These are phyloP conservation scores for Taphrina betulina DNA, from an alignment of 1,139 yeast species.

Conservation along the genomic window DNA sequence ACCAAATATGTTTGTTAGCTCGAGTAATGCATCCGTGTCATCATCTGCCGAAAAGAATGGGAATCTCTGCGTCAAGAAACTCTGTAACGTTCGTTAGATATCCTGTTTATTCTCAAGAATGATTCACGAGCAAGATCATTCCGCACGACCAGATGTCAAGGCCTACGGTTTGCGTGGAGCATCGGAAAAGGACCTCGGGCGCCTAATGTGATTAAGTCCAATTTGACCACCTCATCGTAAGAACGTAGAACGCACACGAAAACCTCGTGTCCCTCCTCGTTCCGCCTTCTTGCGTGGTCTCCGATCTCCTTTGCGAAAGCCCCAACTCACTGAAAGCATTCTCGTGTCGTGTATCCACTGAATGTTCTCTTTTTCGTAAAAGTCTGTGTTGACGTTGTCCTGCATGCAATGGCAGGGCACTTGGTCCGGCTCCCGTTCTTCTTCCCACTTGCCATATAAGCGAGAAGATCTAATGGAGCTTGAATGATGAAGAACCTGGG, in stretches of 20 bases:
- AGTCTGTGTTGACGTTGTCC: conserved; percentile 8
- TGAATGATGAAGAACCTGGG: conserved; percentile 59
- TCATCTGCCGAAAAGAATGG: conserved; percentile 36
- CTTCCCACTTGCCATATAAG: conserved; percentile 35
- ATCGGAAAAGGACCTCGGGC: conserved; percentile 72
- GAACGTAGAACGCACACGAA: too few relatives aligned
- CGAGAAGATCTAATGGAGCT: too few relatives aligned
- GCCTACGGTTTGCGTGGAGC: conserved; percentile 67
- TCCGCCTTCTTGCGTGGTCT: conserved; percentile 55
- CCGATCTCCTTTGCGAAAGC: conserved; percentile 43
- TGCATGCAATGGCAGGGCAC: conserved; percentile 28
- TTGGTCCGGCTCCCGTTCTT: conserved; percentile 7
- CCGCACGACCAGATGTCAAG: conserved; percentile 80
- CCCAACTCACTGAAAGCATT: conserved; percentile 3
- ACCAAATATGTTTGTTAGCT: conserved; percentile 34
- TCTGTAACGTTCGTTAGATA: conserved; percentile 39
- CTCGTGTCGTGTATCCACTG: neutral
- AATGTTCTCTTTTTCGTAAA: neutral
- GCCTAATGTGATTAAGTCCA: conserved; percentile 52
- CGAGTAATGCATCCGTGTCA: conserved; percentile 34
- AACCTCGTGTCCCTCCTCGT: conserved; percentile 83
- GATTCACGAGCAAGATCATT: conserved; percentile 54
- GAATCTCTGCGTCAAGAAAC: conserved; percentile 59
- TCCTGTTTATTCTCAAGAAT: neutral
- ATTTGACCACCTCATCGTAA: too few relatives aligned